Conservation (phyloP, 2,329 filamentous ascomycete genomes). For the Trichoderma pleuroti region DNA sequence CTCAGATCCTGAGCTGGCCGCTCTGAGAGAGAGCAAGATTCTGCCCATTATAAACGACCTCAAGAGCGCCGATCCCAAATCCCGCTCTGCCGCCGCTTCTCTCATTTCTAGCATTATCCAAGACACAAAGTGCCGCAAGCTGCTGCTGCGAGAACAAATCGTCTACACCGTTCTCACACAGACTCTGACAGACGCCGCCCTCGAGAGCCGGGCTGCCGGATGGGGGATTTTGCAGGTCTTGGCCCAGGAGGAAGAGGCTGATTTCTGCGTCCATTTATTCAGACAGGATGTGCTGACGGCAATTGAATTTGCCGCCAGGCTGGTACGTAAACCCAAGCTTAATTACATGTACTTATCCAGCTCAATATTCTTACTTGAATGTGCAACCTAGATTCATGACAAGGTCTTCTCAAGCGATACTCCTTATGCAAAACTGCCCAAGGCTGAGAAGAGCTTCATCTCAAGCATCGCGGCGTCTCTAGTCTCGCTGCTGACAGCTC, state of each 20-base stretch:
- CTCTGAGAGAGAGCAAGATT: slow-evolving; percentile 60
- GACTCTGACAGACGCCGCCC: slow-evolving; percentile 59
- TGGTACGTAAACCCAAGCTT: slow-evolving; percentile 38
- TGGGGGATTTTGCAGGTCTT: slow-evolving; percentile 64
- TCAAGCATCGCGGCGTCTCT: slow-evolving; percentile 55
- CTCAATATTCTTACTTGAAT: background rate
- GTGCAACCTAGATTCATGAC: slow-evolving; percentile 38
- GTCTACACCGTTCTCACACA: slow-evolving; percentile 61
- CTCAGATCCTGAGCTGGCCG: slow-evolving; percentile 60
- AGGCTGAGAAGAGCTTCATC: slow-evolving; percentile 50
- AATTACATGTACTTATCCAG: no score
- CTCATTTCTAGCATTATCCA: slow-evolving; percentile 61
- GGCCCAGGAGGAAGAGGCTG: slow-evolving; percentile 60
- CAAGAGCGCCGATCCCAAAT: slow-evolving; percentile 55
- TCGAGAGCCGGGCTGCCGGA: slow-evolving; percentile 63
- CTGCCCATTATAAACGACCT: slow-evolving; percentile 60
- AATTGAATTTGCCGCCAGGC: slow-evolving; percentile 53
- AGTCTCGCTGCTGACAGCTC: slow-evolving; percentile 48
- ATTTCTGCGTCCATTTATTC: slow-evolving; percentile 64
- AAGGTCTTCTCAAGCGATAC: slow-evolving; percentile 41
- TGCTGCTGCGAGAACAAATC: slow-evolving; percentile 63
- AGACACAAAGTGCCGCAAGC: slow-evolving; percentile 59
- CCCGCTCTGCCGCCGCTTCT: slow-evolving; percentile 55
- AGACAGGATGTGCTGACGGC: slow-evolving; percentile 59
- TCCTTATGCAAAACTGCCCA: slow-evolving; percentile 46